Base-by-base conservation (phyloP, 2,329 filamentous ascomycete genomes). In the Calonectria naviculata region DNA sequence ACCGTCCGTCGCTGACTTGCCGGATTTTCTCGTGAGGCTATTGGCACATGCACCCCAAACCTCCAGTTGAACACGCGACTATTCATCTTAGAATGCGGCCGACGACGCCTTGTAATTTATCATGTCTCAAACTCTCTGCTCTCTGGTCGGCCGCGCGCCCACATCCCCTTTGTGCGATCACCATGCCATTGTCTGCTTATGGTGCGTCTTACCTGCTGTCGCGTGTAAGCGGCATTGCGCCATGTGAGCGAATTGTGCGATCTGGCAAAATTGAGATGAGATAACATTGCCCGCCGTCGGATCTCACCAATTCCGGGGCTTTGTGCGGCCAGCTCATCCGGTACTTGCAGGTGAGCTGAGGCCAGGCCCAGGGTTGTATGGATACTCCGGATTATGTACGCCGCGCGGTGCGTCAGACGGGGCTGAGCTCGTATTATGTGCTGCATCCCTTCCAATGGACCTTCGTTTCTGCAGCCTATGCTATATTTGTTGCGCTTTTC, bases 11-110 rank as follows among this genome's bases (percentile, higher is more conserved):
- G 56, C 52, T 44, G 24, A 62, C 56, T 47, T 42, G 49, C 49
- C 49, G 19, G 29, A 24, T 58, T 41, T 41, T 62, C 38, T 67
- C 31, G 34, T 29, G 26, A 49, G 36, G 66, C 71, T 66, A 78
- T 73, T 60, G 64, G 63, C 61, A 69, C 68, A 71, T 72, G n/a
- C 41, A 17, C 52, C 58, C 31, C 58, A 41, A 54, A 42, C 47
- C 29, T 65, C 58, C 56, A 38, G 24, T 63, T 65, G 36, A 34
- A 41, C 29, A 21, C 61, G 49, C 65, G 10, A 34, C 47, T 19
- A 34, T 60, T 60, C 44, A 49, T 47, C 54, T 42, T 46, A 29
- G 24, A 34, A 29, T 26, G 34, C 38, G 62, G 65, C 41, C 42
- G 38, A 44, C 47, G 7, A 56, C 65, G 36, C 24, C 19, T 46